A percentile compares a stretch with the other conserved stretches of the same genome.
Conservation (phyloP, 2,329 filamentous ascomycete species). For the Ceratocystis harringtonii region DNA sequence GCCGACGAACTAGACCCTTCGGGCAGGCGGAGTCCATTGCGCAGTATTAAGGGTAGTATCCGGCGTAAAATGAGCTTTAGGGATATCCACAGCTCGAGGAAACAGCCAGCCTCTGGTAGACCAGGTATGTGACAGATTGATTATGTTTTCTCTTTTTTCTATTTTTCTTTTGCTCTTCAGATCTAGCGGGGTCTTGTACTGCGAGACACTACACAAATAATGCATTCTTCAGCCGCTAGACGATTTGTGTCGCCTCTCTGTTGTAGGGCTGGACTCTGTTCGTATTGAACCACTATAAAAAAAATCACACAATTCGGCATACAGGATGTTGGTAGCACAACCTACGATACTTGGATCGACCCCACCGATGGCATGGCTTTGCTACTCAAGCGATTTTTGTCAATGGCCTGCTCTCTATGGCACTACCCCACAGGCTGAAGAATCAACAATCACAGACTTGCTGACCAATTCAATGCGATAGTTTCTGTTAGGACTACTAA, state of each 20-base stretch:
- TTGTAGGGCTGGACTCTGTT: background rate
- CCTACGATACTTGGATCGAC: no score
- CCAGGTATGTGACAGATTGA: slow-evolving; percentile 38
- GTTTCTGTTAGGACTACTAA: slow-evolving; percentile 62
- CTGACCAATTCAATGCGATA: slow-evolving; percentile 21
- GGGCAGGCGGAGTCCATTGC: slow-evolving; percentile 41
- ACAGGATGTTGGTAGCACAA: background rate
- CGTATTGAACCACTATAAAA: background rate
- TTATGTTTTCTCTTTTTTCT: background rate
- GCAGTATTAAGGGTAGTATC: slow-evolving; percentile 65
- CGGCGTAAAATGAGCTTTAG: slow-evolving; percentile 81
- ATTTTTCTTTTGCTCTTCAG: background rate
- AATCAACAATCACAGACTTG: slow-evolving; percentile 13
- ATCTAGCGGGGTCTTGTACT: background rate
- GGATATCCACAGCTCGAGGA: slow-evolving; percentile 90
- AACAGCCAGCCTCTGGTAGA: slow-evolving; percentile 62
- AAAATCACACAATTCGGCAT: no score
- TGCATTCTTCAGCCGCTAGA: background rate
- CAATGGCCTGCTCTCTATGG: background rate
- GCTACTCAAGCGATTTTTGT: no score
- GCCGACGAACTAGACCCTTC: slow-evolving; percentile 48
- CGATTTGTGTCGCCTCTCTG: background rate
- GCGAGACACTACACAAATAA: background rate
- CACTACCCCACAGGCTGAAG: background rate
- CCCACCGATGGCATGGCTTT: no score